A percentile compares a stretch with the other conserved stretches of the same genome.
Conservation (phyloP, 305 asterid species). For the Solanum hybrid region DNA sequence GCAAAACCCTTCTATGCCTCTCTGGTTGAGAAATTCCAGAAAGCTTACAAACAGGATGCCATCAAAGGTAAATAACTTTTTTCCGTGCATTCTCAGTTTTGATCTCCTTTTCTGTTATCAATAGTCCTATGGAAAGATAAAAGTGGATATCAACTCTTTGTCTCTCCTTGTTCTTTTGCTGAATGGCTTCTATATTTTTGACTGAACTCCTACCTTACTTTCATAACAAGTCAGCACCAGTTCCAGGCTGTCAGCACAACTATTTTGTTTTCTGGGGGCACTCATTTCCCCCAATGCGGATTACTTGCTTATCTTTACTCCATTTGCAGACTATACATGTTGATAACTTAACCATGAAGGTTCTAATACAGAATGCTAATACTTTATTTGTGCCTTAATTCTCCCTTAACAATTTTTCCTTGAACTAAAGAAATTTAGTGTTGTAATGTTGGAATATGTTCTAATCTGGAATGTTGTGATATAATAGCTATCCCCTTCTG, state of each 20-base stretch:
- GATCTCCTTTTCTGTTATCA: background rate
- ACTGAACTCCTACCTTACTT: background rate
- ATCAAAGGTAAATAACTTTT: conserved; percentile 50
- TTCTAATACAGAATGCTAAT: background rate
- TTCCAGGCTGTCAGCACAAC: background rate
- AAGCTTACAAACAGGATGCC: conserved; percentile 55
- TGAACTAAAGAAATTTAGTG: background rate
- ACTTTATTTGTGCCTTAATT: background rate
- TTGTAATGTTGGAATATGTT: background rate
- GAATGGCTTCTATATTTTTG: background rate
- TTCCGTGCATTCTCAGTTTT: background rate
- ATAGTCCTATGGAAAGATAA: background rate
- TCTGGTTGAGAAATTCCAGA: conserved; percentile 62
- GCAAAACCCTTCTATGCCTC: conserved; percentile 71
- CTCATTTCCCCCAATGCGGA: background rate
- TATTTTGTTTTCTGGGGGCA: background rate
- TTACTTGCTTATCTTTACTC: background rate
- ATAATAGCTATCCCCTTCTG: background rate
- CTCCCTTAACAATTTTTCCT: background rate
- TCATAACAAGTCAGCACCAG: background rate
- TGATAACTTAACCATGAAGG: background rate
- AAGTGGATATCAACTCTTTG: background rate
- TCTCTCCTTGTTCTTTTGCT: background rate
- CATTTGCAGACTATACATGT: background rate
- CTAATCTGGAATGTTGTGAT: background rate